phyloP scores from a whole-genome alignment of 2,329 filamentous ascomycete genomes.

The Botryotinia narcissicola region DNA sequence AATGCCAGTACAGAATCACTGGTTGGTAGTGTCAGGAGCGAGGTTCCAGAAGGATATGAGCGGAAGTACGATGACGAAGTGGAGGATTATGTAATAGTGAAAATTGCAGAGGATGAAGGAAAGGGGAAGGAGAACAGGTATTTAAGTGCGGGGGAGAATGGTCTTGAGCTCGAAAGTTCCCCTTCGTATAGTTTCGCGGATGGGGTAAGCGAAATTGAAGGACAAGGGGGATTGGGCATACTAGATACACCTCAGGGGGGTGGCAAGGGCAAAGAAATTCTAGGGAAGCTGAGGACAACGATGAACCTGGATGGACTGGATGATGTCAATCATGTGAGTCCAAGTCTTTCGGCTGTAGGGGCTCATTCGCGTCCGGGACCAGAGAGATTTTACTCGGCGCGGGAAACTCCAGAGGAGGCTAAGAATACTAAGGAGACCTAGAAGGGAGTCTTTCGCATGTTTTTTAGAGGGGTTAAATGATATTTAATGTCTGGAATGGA shows the following conservation, averaged over 20 bases:
- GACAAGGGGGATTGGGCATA: not conserved
- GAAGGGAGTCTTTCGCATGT: not conserved
- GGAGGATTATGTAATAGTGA: not conserved
- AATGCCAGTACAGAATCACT: slow-evolving; percentile 6
- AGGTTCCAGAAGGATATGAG: not conserved
- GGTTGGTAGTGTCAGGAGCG: not conserved
- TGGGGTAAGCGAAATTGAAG: not conserved
- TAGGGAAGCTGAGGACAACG: too few species aligned
- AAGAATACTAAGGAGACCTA: not conserved
- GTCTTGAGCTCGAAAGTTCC: not conserved
- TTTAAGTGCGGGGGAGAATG: too few species aligned
- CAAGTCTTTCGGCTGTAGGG: slow-evolving; percentile 2
- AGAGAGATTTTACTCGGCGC: not conserved
- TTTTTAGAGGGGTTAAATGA: not conserved
- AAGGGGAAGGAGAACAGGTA: not conserved
- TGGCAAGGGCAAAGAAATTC: not conserved
- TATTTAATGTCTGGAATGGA: not conserved
- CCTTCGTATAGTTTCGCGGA: not conserved
- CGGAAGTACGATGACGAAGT: not conserved
- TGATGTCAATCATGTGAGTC: not conserved
- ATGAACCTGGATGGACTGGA: not conserved
- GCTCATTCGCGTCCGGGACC: not conserved
- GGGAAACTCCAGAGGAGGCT: not conserved
- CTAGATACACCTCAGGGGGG: not conserved
- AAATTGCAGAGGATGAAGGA: not conserved